A percentile compares a stretch with the other conserved stretches of the same genome.
These are phyloP conservation scores for Nicotiana sylvestris DNA, from an alignment of 257 asterid genomes.

Conservation along the genomic window DNA sequence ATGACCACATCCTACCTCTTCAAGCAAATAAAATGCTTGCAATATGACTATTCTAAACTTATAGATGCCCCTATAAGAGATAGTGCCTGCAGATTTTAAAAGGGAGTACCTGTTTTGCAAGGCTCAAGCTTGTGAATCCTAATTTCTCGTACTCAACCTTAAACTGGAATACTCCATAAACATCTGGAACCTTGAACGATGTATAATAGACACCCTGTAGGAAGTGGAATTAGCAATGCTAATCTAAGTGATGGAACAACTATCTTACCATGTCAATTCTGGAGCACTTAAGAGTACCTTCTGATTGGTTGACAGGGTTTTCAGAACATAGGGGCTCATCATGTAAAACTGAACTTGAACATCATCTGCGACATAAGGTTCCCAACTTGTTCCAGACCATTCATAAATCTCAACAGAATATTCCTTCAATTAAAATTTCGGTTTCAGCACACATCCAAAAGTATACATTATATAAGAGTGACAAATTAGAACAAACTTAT, in stretches of 20 bases:
- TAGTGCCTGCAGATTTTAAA: constrained; percentile 3
- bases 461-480: background rate
- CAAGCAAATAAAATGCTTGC: background rate
- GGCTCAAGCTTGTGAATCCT: constrained; percentile 65
- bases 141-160: constrained; percentile 76
- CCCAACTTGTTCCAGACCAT: constrained; percentile 83
- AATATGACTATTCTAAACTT: background rate
- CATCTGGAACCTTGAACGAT: constrained; percentile 83
- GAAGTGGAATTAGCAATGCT: constrained; percentile 15
- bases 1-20: background rate
- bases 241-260: background rate
- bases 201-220: constrained; percentile 66
- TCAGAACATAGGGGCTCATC: constrained; percentile 93
- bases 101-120: constrained; percentile 64
- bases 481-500: background rate
- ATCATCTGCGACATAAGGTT: constrained; percentile 70
- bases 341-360: constrained; percentile 85
- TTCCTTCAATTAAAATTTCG: constrained; percentile 37
- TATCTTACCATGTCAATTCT: background rate
- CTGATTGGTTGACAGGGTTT: constrained; percentile 65
- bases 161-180: constrained; percentile 90
- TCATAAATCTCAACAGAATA: constrained; percentile 67
- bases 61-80: background rate
- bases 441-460: constrained; percentile 6
- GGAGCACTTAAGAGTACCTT: constrained; percentile 41